A percentile compares a stretch with the other conserved stretches of the same genome.
These are phyloP conservation scores for Aureobasidium mangrovei DNA, from an alignment of 2,329 filamentous ascomycete species.

Conservation along the genomic window DNA sequence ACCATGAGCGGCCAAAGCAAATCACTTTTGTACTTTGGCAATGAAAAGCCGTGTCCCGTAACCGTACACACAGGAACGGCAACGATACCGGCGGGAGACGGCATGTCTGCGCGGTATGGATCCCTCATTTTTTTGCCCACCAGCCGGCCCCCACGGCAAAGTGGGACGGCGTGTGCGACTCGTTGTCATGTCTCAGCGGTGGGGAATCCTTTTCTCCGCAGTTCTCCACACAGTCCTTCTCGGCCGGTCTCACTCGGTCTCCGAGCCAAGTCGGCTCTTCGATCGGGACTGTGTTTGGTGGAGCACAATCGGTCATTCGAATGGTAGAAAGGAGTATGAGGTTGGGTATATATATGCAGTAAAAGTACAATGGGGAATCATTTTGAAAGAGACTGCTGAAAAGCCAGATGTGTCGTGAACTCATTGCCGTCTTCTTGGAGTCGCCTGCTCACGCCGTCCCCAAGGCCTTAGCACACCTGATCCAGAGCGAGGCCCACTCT, in stretches of 20 bases:
- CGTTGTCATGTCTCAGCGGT: too few relatives aligned
- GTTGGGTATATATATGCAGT: too few relatives aligned
- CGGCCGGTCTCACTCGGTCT: too few relatives aligned
- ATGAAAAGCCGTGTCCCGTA: not conserved
- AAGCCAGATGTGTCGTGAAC: not conserved
- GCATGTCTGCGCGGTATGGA: constrained; percentile 10
- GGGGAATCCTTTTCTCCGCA: too few relatives aligned
- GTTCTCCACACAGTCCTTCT: too few relatives aligned
- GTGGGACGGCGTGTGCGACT: not conserved
- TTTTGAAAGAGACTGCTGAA: too few relatives aligned
- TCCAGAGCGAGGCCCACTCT: constrained; percentile 13
- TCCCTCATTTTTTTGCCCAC: not conserved
- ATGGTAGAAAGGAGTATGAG: too few relatives aligned
- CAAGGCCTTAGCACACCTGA: not conserved
- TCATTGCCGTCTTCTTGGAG: too few relatives aligned
- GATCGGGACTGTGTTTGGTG: too few relatives aligned
- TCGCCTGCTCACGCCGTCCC: not conserved
- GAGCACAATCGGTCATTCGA: too few relatives aligned
- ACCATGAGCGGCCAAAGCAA: not conserved
- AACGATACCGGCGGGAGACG: not conserved
- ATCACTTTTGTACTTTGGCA: not conserved
- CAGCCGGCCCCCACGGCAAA: not conserved
- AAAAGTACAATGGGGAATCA: too few relatives aligned
- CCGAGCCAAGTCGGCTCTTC: too few relatives aligned
- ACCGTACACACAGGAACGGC: not conserved